phyloP scores from a whole-genome alignment of 202 grass and related monocot genomes.

The Thinopyrum obtusiflorum region DNA sequence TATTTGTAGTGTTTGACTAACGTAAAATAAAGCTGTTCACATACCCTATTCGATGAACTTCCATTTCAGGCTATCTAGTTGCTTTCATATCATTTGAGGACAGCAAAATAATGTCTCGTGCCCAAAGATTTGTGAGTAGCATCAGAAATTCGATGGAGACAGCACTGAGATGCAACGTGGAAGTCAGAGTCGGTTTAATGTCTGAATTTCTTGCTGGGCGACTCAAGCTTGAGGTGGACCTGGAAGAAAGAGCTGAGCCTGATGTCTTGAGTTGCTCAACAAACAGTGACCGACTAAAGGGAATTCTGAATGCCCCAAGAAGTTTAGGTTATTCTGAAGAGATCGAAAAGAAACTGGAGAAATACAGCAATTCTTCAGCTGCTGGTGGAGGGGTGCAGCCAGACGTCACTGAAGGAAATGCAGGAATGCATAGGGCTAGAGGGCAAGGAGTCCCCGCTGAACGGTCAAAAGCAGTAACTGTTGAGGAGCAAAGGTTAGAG shows the following conservation, averaged over 20 bases:
- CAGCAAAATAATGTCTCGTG: conserved; percentile 64
- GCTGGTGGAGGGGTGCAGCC: conserved; percentile 20
- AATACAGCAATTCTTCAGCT: conserved; percentile 32
- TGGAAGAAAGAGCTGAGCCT: conserved; percentile 42
- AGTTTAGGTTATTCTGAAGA: conserved; percentile 35
- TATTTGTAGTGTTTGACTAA: conserved; percentile 6
- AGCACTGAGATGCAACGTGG: conserved; percentile 65
- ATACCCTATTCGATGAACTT: conserved; percentile 7
- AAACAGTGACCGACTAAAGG: conserved; percentile 35
- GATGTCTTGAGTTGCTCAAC: conserved; percentile 53
- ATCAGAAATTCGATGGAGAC: conserved; percentile 93
- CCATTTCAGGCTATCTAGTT: conserved; percentile 58
- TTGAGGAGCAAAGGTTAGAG: conserved; percentile 78
- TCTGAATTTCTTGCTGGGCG: conserved; percentile 41
- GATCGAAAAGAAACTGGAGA: conserved; percentile 28
- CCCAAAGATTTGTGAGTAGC: conserved; percentile 88
- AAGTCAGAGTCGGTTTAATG: conserved; percentile 63
- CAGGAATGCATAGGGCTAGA: conserved; percentile 26
- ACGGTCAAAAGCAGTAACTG: conserved; percentile 21
- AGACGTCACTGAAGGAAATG: conserved; percentile 32
- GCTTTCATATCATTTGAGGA: conserved; percentile 80
- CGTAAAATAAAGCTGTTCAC: neutral
- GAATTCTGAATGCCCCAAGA: conserved; percentile 38
- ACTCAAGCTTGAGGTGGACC: conserved; percentile 17
- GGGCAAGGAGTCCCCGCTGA: conserved; percentile 28